Percentiles rank a stretch among this genome's conserved stretches.
Conservation (phyloP, 768 basidiomycete genomes). For the Lentinula edodes region DNA sequence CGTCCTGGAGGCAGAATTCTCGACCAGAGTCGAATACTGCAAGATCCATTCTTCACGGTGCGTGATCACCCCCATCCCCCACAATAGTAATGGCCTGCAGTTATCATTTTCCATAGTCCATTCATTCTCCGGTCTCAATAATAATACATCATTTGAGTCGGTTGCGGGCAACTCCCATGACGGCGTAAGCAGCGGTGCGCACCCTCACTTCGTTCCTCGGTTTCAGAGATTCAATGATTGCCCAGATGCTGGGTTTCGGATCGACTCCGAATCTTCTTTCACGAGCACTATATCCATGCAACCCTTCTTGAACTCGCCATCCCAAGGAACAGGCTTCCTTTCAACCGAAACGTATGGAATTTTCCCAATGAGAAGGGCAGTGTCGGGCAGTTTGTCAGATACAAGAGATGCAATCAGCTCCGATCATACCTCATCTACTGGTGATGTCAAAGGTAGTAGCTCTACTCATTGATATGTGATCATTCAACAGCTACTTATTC, state of each 20-base stretch:
- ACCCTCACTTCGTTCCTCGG: too few species aligned
- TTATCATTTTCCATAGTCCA: background rate
- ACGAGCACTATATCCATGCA: background rate
- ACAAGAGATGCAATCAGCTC: background rate
- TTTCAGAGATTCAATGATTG: background rate
- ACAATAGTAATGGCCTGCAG: background rate
- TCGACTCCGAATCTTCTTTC: background rate
- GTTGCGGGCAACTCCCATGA: too few species aligned
- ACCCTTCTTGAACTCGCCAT: background rate
- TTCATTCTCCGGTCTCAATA: background rate
- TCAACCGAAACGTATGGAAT: background rate
- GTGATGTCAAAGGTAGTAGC: background rate
- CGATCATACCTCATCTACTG: background rate
- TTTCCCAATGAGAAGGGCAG: background rate
- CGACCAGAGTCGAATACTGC: background rate
- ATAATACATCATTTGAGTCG: background rate
- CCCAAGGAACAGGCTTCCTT: background rate
- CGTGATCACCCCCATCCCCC: background rate
- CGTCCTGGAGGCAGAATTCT: background rate
- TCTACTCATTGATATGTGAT: background rate
- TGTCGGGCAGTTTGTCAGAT: slow-evolving; percentile 4
- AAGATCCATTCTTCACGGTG: background rate
- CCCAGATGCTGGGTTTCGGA: background rate
- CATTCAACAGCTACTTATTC: background rate
- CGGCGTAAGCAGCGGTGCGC: background rate